Evolutionary conservation across 768 basidiomycete species (phyloP), one percentile per base, ranked within the genome.

Genomic region (Calocybe indica): DNA sequence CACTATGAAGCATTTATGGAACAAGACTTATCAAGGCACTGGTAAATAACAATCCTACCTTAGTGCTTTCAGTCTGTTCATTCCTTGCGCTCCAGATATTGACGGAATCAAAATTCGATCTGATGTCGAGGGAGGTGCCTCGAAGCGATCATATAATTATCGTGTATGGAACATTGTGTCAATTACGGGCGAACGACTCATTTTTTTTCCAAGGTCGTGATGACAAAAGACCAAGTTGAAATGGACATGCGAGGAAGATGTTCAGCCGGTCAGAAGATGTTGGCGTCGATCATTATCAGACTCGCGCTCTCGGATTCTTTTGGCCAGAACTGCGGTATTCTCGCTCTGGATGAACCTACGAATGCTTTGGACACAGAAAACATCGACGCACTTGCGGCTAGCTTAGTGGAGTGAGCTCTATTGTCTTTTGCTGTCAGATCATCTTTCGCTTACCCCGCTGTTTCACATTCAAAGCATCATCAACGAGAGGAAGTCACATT

Each of bases 201-300:
- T 45, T 53, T 36, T 53, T 28, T 34, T 30, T 47, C 46, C 39
- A 62, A 95, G 92, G 92, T 97, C 49, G 95, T 98, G 54, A 98
- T 99, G 95, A 91, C 88, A 45, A 99, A 99, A 70, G 94, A 97
- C 62, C 88, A 93, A 59, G 94, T 97, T 6, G 95, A 98, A 67
- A 93, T 99, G 89, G 96, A 98, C 67, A 99, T 99, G 96, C 84
- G 96, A 48, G 96, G 96, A 22, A 82, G 96, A 53, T 99, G 96
- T 68, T 93, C 90, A 11, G 96, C 96, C 1, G 96, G 96, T 0
- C 96, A 99, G 68, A 99, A 99, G 70, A 97, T 98, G 79, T 71
- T 99, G 49, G 96, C 95, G 7, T 94, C 91, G 14, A 97, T 98
- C 65, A 92, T 98, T 67, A 98, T 99, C 58, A 84, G 96, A 5